Conservation (phyloP, 2,329 filamentous ascomycete species). For the Cordyceps javanica region DNA sequence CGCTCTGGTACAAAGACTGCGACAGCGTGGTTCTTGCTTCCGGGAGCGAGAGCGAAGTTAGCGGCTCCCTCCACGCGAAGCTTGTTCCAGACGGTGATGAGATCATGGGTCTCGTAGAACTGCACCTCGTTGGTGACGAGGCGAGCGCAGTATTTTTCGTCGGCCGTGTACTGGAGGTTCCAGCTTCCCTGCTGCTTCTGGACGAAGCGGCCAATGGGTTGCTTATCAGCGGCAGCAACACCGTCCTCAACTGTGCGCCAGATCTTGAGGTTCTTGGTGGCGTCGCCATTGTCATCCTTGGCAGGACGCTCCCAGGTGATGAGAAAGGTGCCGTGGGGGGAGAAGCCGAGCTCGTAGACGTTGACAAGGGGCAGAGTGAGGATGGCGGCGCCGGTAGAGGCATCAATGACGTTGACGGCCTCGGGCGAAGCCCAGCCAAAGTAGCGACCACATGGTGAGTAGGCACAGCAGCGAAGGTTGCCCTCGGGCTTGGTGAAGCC, state of each 20-base stretch:
- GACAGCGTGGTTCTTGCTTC: conserved; percentile 76
- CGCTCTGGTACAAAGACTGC: conserved; percentile 93
- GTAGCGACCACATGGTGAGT: conserved; percentile 93
- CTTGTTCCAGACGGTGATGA: conserved; percentile 90
- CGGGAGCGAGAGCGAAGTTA: conserved; percentile 85
- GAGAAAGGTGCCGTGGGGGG: conserved; percentile 82
- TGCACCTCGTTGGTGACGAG: conserved; percentile 96
- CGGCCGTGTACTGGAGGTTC: conserved; percentile 94
- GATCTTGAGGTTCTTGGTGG: conserved; percentile 93
- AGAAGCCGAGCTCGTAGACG: conserved; percentile 93
- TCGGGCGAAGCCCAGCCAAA: conserved; percentile 92
- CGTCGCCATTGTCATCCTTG: conserved; percentile 91
- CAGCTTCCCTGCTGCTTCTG: conserved; percentile 93
- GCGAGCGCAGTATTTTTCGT: conserved; percentile 90
- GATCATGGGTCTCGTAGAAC: conserved; percentile 85
- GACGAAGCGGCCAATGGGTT: conserved; percentile 81
- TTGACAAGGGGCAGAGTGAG: conserved; percentile 71
- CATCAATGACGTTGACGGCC: conserved; percentile 77
- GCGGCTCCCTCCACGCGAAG: conserved; percentile 83
- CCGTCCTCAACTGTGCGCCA: conserved; percentile 77
- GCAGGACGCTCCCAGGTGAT: conserved; percentile 93
- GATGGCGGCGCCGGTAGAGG: conserved; percentile 67
- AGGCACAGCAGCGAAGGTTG: conserved; percentile 88
- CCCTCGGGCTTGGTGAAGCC: conserved; percentile 86
- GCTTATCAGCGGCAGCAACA: conserved; percentile 56